Evolutionary conservation across 345 rosid genomes (phyloP).

Genomic region (Luvunga scandens): DNA sequence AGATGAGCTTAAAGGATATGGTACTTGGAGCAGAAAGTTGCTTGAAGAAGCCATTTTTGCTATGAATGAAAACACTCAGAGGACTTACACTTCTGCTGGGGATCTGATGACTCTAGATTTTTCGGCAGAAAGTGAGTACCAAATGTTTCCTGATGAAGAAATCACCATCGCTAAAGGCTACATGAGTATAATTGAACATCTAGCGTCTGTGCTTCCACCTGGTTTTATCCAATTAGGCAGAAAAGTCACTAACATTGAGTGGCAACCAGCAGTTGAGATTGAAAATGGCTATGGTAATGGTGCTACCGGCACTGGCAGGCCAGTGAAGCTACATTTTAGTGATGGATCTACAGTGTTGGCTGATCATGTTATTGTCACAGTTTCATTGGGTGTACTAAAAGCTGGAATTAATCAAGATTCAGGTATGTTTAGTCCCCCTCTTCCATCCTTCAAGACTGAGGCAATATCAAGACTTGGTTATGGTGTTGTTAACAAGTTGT

Average conservation of each 20-base stretch:
- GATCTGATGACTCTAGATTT: conserved; percentile 72
- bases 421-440: conserved; percentile 72
- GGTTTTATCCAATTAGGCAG: conserved; percentile 65
- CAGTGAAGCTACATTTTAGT: conserved; percentile 75
- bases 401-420: conserved; percentile 53
- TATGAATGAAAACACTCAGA: conserved; percentile 71
- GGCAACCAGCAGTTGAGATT: conserved; percentile 45
- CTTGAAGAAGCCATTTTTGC: conserved; percentile 74
- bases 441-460: conserved; percentile 68
- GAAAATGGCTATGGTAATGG: conserved; percentile 34
- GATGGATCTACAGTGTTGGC: conserved; percentile 76
- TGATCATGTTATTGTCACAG: conserved; percentile 90
- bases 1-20: conserved; percentile 34
- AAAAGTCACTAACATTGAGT: conserved; percentile 62
- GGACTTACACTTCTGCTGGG: conserved; percentile 88
- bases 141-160: conserved; percentile 92
- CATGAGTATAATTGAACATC: conserved; percentile 51
- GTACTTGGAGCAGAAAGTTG: conserved; percentile 50
- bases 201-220: conserved; percentile 76
- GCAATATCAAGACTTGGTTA: conserved; percentile 84
- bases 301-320: conserved; percentile 20
- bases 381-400: conserved; percentile 87
- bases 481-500: conserved; percentile 94
- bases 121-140: conserved; percentile 83
- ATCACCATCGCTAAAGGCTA: conserved; percentile 96